Evolutionary conservation across 108 stramenopile species (phyloP).

Genomic region (Nannochloropsis oceanica): DNA sequence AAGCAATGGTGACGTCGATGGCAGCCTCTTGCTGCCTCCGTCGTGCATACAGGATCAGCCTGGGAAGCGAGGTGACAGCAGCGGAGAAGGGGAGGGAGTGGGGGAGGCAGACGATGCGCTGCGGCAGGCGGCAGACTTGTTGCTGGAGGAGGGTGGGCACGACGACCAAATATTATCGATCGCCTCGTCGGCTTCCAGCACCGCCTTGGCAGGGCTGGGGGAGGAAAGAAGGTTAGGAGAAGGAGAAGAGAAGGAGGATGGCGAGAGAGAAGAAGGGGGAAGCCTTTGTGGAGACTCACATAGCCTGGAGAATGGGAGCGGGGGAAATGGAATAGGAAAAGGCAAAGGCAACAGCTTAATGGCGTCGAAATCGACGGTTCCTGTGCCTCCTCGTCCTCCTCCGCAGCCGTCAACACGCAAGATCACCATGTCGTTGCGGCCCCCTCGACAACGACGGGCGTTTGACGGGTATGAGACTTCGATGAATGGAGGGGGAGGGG

Average conservation of each 20-base stretch:
- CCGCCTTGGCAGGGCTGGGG: background rate
- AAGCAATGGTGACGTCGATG: background rate
- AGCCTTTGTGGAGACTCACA: too few species aligned
- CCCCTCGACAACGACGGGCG: background rate
- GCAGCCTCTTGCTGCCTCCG: background rate
- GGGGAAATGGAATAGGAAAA: background rate
- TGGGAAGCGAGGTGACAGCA: background rate
- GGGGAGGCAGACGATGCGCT: too few species aligned
- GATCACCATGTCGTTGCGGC: background rate
- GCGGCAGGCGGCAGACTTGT: too few species aligned
- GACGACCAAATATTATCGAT: too few species aligned
- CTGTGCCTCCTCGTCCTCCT: background rate
- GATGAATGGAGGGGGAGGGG: background rate
- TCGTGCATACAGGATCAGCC: background rate
- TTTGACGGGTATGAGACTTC: background rate
- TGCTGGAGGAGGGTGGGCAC: too few species aligned
- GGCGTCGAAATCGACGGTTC: background rate
- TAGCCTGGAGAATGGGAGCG: too few species aligned
- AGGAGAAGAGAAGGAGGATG: background rate
- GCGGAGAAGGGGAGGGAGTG: background rate
- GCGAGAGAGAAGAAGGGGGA: background rate
- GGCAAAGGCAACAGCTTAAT: background rate
- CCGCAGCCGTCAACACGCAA: too few species aligned
- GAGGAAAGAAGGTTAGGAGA: background rate
- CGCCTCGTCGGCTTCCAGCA: background rate